Evolutionary conservation across 345 rosid species (phyloP).

Genomic region (Dipteronia dyeriana): DNA sequence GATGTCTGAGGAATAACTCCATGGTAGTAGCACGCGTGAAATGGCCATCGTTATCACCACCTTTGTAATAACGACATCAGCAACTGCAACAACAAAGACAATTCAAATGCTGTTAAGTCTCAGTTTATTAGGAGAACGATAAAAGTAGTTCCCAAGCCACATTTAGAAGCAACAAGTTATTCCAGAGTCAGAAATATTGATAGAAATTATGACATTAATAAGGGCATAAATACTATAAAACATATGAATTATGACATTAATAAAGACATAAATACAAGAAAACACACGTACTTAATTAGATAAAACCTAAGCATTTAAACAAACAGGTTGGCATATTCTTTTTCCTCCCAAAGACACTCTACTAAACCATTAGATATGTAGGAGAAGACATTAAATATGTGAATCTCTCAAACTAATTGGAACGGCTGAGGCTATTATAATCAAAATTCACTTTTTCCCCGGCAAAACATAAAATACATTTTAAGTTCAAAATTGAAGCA

Average conservation of each 20-base stretch:
- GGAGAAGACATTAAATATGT: background rate
- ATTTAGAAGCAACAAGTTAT: background rate
- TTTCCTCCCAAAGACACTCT: background rate
- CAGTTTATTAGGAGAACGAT: background rate
- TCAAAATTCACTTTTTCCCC: background rate
- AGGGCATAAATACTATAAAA: too few species aligned
- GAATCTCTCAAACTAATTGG: background rate
- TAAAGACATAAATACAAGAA: too few species aligned
- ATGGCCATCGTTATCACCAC: constrained; percentile 44
- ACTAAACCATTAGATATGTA: background rate
- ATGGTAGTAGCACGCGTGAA: background rate
- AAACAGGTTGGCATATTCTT: background rate
- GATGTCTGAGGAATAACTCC: constrained; percentile 5
- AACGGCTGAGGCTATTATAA: background rate
- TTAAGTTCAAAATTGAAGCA: background rate
- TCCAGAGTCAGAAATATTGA: background rate
- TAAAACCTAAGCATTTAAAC: background rate
- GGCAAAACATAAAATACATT: background rate
- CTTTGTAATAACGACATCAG: constrained; percentile 79
- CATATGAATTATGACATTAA: background rate
- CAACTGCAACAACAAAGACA: constrained; percentile 58
- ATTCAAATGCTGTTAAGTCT: constrained; percentile 15
- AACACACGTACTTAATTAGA: too few species aligned
- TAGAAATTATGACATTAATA: background rate
- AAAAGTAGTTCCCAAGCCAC: background rate